Evolutionary conservation across 441 rosid species (phyloP), one percentile per base, ranked within the genome.

Genomic region (Brassica balearica): DNA sequence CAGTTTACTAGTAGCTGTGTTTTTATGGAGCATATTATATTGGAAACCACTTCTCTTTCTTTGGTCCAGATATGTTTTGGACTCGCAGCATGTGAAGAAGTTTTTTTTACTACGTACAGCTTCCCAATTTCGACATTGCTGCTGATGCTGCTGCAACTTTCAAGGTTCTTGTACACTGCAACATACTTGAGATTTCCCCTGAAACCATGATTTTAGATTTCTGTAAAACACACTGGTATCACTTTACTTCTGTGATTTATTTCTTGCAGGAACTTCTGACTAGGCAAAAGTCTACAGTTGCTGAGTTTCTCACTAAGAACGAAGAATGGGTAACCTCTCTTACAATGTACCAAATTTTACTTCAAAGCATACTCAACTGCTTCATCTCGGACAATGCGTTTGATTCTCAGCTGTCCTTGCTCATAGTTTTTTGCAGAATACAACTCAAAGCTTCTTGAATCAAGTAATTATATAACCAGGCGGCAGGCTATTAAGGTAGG

Each of bases 201-300:
- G 46, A 2, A 41, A 41, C 0, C 48, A 2, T 36, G 10, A 36
- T 7, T 36, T 36, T 36, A 32, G 38, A 74, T 46, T 64, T 14
- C 53, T 46, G 14, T 23, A 12, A 46, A 29, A 8, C 29, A 19
- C 22, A 8, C 73, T 10, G 15, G 17, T 5, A 65, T 60, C 62
- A 46, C 43, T 65, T 17, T 11, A 64, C 25, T 27, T 11, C 12
- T 81, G 34, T 71, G 7, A 68, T 69, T 38, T 67, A 2, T 72
- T 29, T 43, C n/a, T 80, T 82, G 71, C 86, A 95, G 98, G 99
- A 95, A 81, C 88, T 95, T 15, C 48, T 95, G 80, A 92, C 97
- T 48, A 91, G 99, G 87, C 98, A 95, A 80, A 95, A 95, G 83
- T 91, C 99, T 75, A 95, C 99, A 4, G 99, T 95, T 15, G 96